Base-by-base conservation (phyloP, 768 basidiomycete genomes). In the Russula sp. region DNA sequence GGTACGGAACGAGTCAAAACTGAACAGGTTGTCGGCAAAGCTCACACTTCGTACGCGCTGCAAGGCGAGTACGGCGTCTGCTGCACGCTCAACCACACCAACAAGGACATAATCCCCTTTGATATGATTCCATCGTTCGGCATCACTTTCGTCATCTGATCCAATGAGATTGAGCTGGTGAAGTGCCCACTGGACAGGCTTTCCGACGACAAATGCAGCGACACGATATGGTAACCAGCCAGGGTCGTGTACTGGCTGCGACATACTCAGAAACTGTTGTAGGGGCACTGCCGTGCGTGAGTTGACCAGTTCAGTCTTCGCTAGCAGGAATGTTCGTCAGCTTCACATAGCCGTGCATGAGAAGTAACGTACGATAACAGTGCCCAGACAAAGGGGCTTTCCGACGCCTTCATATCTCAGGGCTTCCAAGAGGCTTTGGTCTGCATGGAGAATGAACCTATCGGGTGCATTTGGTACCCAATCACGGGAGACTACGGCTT, bases 131-230 rank as follows among this genome's bases (percentile, higher is more conserved):
- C 83, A 84, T 58, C 75, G 72, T 57, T 79, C 75, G 7, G 69
- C 68, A 42, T 79, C 77, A 42, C 74, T 74, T 29, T 78, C 74
- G 2, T 87, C 86, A 50, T 89, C 87, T 3, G 74, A 69, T 20
- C 81, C 82, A 7, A 88, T 82, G 4, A 93, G 73, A 29, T 83
- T 86, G n/a, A 86, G 75, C 65, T 90, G 89, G 64, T 87, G 84
- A 59, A 94, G 79, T 3, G 87, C 85, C 92, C 92, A 94, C 88
- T 87, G 91, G 2, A 94, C 75, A 3, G 92, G 91, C 67, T 83
- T 84, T 7, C 85, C 89, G 7, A 93, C 78, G 8, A 93, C 75
- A 59, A 81, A 87, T 10, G 87, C 78, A 3, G 82, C 88, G 54
- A 91, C 77, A 20, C 88, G 83, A 52, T 77, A 80, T 0, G 89